Conservation (phyloP, 805 yeast genomes). For the Cyberlindnera japonica region DNA sequence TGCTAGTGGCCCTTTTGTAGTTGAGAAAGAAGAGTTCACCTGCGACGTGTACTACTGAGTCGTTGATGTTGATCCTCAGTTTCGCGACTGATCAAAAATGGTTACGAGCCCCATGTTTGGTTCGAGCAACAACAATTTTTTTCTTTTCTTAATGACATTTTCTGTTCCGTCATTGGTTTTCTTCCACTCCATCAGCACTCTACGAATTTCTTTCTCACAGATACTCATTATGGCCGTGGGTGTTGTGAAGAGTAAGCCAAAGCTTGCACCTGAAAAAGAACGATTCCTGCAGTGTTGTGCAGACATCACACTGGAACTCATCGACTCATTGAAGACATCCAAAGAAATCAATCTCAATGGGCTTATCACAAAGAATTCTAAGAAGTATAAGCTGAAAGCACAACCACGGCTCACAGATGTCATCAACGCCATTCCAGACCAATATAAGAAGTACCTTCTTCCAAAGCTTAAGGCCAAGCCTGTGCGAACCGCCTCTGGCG, state of each 20-base stretch:
- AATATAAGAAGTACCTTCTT: slow-evolving; percentile 82
- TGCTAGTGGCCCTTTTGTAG: too few relatives aligned
- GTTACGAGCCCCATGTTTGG: too few relatives aligned
- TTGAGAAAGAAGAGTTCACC: too few relatives aligned
- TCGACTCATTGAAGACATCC: slow-evolving; percentile 66
- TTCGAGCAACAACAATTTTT: too few relatives aligned
- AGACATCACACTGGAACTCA: slow-evolving; percentile 83
- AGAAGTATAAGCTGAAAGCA: slow-evolving; percentile 83
- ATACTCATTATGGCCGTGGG: slow-evolving; percentile 27
- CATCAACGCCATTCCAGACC: slow-evolving; percentile 93
- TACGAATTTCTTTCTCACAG: background rate
- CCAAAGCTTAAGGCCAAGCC: slow-evolving; percentile 98
- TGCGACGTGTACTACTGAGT: too few relatives aligned
- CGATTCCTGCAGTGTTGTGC: slow-evolving; percentile 90
- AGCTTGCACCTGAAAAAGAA: slow-evolving; percentile 86
- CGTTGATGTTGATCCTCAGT: too few relatives aligned
- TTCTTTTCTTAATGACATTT: background rate
- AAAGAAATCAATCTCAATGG: slow-evolving; percentile 89
- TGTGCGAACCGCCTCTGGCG: slow-evolving; percentile 96
- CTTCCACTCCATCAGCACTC: background rate
- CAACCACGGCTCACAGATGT: slow-evolving; percentile 96
- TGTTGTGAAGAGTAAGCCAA: slow-evolving; percentile 45
- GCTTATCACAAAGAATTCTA: slow-evolving; percentile 75
- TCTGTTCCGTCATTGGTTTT: background rate
- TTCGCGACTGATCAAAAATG: too few relatives aligned